Conservation (phyloP, 768 basidiomycete species). For the Boletus rubropictus region DNA sequence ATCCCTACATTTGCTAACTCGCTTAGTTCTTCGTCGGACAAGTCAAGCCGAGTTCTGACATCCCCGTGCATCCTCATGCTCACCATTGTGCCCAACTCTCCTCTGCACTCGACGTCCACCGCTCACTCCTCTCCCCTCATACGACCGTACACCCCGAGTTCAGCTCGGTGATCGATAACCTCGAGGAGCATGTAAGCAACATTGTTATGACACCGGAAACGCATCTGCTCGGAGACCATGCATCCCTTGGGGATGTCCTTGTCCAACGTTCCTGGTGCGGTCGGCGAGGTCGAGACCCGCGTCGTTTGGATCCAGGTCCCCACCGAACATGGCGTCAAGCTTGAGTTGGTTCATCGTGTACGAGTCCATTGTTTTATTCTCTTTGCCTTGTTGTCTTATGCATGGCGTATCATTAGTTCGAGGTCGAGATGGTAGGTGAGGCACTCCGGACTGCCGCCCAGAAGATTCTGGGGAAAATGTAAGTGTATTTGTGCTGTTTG, state of each 20-base stretch:
- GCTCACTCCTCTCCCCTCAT: constrained; percentile 10
- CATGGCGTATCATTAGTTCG: constrained; percentile 46
- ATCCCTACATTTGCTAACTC: constrained; percentile 10
- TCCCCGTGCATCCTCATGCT: constrained; percentile 42
- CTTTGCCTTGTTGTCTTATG: background rate
- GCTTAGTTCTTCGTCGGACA: constrained; percentile 71
- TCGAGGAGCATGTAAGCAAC: constrained; percentile 43
- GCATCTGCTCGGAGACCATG: constrained; percentile 44
- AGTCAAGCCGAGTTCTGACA: constrained; percentile 26
- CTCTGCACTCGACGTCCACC: constrained; percentile 29
- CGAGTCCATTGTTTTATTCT: background rate
- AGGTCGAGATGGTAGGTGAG: constrained; percentile 84
- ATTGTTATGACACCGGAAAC: constrained; percentile 42
- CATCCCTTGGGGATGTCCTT: constrained; percentile 31
- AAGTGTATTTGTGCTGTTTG: no score
- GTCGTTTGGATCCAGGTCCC: constrained; percentile 83
- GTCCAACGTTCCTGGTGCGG: constrained; percentile 59
- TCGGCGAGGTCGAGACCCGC: constrained; percentile 74
- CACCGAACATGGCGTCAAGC: constrained; percentile 49
- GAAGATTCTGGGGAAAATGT: no score
- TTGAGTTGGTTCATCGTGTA: constrained; percentile 61
- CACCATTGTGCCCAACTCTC: constrained; percentile 47
- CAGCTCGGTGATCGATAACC: constrained; percentile 42
- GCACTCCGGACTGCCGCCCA: no score
- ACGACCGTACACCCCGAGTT: constrained; percentile 30